Base-by-base conservation (phyloP, 805 yeast genomes). In the Maudiozyma pseudohumilis region DNA sequence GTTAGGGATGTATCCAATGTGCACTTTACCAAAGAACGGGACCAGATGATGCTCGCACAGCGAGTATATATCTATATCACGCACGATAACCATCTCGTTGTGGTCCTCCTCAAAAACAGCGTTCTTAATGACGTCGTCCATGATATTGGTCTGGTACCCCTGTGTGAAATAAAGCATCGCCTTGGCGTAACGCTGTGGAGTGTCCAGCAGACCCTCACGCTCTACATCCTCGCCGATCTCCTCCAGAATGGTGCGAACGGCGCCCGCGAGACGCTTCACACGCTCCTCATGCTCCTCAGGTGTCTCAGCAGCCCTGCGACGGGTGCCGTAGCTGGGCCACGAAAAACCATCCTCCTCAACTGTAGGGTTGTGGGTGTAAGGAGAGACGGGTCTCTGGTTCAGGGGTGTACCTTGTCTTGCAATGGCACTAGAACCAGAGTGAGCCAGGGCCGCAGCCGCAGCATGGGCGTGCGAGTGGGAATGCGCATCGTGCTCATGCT, bases 51-150 rank as follows among this genome's bases (percentile, higher is more conserved):
- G 99, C 63, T 92, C 99, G 63, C 99, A 92, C 38, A 92, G 68
- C 3, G 96, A 85, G 59, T 79, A 83, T 38, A 92, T 75, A 50
- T 86, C 95, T 40, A 92, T 92, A 60, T 92, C 96, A 55, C 89
- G 74, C 19, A 92, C 98, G 46, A 92, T 88, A 34, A 92, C 97
- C 97, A 92, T 92, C 57, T 92, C 99, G 59, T 92, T 97, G 57
- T 92, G 98, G 57, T 92, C 95, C 59, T 92, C 97, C 59, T 92
- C 96, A 51, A 92, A 92, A 6, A 92, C 94, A 0, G 98, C 98
- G 43, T 88, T 72, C 52, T 92, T 89, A 53, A 92, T 82, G 20
- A 87, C 95, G 55, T 85, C 95, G 34, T 59, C 59, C 44, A 84
- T 72, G 42, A 92, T 81, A 58, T 87, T 88, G 49, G 88, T 95